Percentiles rank a stretch among this genome's conserved stretches.
Conservation (phyloP, 129 eudicot species). For the Lactuca sativa region DNA sequence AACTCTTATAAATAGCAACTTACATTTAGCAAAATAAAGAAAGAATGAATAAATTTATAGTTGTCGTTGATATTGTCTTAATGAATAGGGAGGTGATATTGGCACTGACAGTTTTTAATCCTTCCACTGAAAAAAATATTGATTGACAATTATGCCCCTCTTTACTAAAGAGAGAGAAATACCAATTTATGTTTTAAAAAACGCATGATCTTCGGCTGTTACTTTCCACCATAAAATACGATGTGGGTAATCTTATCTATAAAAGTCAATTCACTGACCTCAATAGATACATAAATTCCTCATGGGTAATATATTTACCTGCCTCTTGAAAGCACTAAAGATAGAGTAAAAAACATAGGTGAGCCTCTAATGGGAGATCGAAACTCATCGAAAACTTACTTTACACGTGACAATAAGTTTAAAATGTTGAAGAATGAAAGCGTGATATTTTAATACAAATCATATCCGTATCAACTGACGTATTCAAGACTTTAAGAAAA, state of each 20-base stretch:
- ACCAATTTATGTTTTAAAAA: too few species aligned
- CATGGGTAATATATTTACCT: constrained; percentile 37
- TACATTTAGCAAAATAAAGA: too few species aligned
- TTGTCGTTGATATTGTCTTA: too few species aligned
- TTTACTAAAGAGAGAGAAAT: too few species aligned
- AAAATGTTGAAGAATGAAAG: constrained; percentile 31
- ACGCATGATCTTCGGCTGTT: too few species aligned
- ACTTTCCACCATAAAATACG: constrained; percentile 5
- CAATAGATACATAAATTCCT: constrained; percentile 44
- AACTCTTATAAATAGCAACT: too few species aligned
- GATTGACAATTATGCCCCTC: too few species aligned
- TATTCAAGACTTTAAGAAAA: constrained; percentile 32
- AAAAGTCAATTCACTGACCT: constrained; percentile 41
- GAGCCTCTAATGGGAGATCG: constrained; percentile 47
- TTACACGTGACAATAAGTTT: constrained; percentile 7
- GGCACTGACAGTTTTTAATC: too few species aligned
- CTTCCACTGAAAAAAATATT: too few species aligned
- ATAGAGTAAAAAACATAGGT: constrained; percentile 41
- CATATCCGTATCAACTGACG: constrained; percentile 28
- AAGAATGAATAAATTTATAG: too few species aligned
- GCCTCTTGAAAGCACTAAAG: constrained; percentile 34
- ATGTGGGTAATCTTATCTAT: constrained; percentile 30
- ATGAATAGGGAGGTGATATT: too few species aligned
- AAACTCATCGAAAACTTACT: constrained; percentile 37
- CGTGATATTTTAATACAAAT: constrained; percentile 28